These are phyloP conservation scores for Firmiana major DNA, from an alignment of 345 rosid genomes.

Conservation along the genomic window DNA sequence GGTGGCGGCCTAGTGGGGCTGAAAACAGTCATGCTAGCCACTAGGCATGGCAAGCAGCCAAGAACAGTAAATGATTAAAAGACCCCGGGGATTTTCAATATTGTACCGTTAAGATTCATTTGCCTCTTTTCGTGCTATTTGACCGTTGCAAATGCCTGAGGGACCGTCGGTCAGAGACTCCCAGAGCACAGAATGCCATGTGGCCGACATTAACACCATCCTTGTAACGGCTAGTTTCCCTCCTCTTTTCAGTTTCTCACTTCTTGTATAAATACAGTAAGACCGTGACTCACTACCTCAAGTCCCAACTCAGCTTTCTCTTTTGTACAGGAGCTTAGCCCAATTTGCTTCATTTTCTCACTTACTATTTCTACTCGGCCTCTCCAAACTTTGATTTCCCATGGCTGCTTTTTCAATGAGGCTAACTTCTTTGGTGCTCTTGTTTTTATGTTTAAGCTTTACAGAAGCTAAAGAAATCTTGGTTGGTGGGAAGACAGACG, in stretches of 20 bases:
- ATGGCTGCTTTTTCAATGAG: conserved; percentile 27
- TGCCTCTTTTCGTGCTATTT: not conserved
- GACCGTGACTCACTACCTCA: not conserved
- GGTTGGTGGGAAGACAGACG: conserved; percentile 48
- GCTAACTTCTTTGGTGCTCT: conserved; percentile 21
- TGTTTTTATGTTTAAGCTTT: conserved; percentile 24
- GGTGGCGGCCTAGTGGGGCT: too few species aligned
- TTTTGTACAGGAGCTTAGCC: not conserved
- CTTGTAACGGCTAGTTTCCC: conserved; percentile 45
- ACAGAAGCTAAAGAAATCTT: conserved; percentile 41
- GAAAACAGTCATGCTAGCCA: too few species aligned
- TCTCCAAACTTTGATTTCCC: not conserved
- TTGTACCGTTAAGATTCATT: conserved; percentile 13
- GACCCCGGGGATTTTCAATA: not conserved
- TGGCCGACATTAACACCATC: conserved; percentile 1
- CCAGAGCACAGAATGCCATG: not conserved
- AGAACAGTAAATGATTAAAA: too few species aligned
- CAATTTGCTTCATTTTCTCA: not conserved
- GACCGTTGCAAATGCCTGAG: conserved; percentile 12
- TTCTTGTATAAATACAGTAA: conserved; percentile 11
- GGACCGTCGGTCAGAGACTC: not conserved
- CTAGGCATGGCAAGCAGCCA: not conserved
- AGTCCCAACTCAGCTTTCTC: not conserved
- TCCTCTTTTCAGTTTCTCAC: not conserved
- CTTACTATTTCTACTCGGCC: not conserved